A percentile compares a stretch with the other conserved stretches of the same genome.
Evolutionary conservation across 306 rosid species (phyloP).

Genomic region (Boehmeria nivea): DNA sequence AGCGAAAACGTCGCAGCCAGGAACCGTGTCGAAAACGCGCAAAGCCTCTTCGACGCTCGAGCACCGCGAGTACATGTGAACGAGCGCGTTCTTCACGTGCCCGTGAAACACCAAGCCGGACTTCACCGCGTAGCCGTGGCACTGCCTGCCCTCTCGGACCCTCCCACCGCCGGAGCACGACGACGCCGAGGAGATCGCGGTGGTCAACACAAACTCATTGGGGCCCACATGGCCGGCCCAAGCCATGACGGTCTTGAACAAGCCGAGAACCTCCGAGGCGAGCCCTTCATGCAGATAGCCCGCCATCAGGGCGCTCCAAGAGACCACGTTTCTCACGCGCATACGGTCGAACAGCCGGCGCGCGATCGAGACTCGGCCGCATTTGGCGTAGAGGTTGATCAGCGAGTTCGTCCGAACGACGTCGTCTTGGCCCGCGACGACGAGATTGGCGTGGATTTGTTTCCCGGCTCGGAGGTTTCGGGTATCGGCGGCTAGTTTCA

Average conservation of each 20-base stretch:
- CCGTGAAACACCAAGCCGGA: constrained; percentile 41
- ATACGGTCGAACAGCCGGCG: constrained; percentile 44
- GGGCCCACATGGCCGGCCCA: constrained; percentile 18
- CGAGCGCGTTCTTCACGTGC: constrained; percentile 53
- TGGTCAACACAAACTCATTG: constrained; percentile 44
- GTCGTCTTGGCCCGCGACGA: constrained; percentile 14
- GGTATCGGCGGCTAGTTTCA: constrained; percentile 39
- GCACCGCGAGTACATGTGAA: constrained; percentile 53
- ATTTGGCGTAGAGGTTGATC: constrained; percentile 40
- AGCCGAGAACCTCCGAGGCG: constrained; percentile 35
- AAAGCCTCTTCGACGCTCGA: constrained; percentile 35
- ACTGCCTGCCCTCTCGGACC: constrained; percentile 54
- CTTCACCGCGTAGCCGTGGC: constrained; percentile 50
- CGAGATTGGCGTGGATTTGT: constrained; percentile 46
- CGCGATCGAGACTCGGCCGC: constrained; percentile 31
- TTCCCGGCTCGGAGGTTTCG: constrained; percentile 38
- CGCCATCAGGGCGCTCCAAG: constrained; percentile 52
- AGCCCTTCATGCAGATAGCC: constrained; percentile 48
- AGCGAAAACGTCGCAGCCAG: constrained; percentile 33
- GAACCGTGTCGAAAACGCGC: constrained; percentile 32
- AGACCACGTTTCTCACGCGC: constrained; percentile 45
- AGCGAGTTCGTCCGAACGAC: constrained; percentile 35
- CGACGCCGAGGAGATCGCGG: constrained; percentile 41
- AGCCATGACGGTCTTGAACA: constrained; percentile 37
- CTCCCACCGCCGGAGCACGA: constrained; percentile 45